Evolutionary conservation across 345 rosid genomes (phyloP), one percentile per base, ranked within the genome.

Genomic region (Moricandia arvensis): DNA sequence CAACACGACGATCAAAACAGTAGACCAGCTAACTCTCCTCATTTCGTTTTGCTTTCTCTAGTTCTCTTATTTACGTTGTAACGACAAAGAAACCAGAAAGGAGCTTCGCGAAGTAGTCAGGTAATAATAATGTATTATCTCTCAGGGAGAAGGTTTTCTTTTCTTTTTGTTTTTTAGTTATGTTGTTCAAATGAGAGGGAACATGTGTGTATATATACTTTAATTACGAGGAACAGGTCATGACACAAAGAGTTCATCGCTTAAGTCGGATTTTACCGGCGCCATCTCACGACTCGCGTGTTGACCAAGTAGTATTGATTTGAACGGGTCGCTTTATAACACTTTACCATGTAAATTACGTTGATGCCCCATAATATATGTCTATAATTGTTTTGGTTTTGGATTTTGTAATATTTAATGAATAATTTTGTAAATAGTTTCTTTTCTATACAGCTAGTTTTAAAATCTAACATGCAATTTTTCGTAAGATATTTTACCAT

Each of bases 221-320:
- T 55, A 34, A 35, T 66, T 18, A 59, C 59, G 73, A 67, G 47
- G 68, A 77, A 70, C 53, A 4, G 66, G 80, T 65, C 72, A 65
- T 41, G 54, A 54, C 55, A 43, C 54, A 0, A 26, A 4, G 67
- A 60, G 37, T 11, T 78, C 63, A 37, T 51, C 73, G 72, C 77
- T 78, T 51, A 66, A 73, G 81, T 72, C 73, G 68, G 30, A 59
- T 78, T 78, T 72, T 49, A 4, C 76, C 62, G 45, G 72, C 80
- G 45, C 45, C 6, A 27, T 51, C 63, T 72, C 63, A 35, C 11
- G 26, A 16, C 34, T 71, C 10, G 59, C 77, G 73, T 72, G 81
- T 72, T 72, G 77, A 78, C 81, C 77, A 78, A 78, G 77, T 60
- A 8, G 35, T 66, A 4, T 27, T 27, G 77, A 78, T 76, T 72